Conservation (phyloP, 805 yeast genomes). For the Metschnikowia reukaufii region DNA sequence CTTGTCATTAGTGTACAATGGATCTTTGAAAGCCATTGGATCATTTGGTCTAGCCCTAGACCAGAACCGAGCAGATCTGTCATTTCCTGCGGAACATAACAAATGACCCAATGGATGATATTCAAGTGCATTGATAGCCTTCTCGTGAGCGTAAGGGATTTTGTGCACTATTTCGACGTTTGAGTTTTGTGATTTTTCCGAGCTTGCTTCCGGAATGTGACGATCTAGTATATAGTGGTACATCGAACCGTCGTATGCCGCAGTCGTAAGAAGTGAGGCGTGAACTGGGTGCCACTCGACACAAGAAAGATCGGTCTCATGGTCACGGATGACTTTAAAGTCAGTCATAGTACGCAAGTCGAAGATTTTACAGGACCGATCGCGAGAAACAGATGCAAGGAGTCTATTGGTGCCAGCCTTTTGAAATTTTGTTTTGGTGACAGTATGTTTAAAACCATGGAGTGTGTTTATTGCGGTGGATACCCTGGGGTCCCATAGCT, state of each 20-base stretch:
- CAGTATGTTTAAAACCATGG: constrained; percentile 92
- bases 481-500: constrained; percentile 94
- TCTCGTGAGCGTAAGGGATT: constrained; percentile 92
- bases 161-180: constrained; percentile 48
- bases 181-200: constrained; percentile 18
- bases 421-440: constrained; percentile 83
- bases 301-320: constrained; percentile 80
- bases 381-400: constrained; percentile 85
- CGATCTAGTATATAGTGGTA: constrained; percentile 69
- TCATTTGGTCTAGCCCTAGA: constrained; percentile 89
- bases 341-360: constrained; percentile 87
- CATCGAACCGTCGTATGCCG: constrained; percentile 86
- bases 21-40: constrained; percentile 76
- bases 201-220: constrained; percentile 38
- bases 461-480: constrained; percentile 73
- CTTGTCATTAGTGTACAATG: constrained; percentile 69
- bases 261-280: constrained; percentile 74
- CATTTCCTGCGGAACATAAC: constrained; percentile 89
- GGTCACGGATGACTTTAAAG: constrained; percentile 67
- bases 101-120: constrained; percentile 95
- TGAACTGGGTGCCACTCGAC: constrained; percentile 94
- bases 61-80: constrained; percentile 92
- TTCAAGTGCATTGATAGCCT: constrained; percentile 84
- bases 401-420: constrained; percentile 71
- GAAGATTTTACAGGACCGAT: constrained; percentile 81